Percentiles rank a stretch among this genome's conserved stretches.
phyloP scores from a whole-genome alignment of 805 yeast species.

The Candida verbasci region DNA sequence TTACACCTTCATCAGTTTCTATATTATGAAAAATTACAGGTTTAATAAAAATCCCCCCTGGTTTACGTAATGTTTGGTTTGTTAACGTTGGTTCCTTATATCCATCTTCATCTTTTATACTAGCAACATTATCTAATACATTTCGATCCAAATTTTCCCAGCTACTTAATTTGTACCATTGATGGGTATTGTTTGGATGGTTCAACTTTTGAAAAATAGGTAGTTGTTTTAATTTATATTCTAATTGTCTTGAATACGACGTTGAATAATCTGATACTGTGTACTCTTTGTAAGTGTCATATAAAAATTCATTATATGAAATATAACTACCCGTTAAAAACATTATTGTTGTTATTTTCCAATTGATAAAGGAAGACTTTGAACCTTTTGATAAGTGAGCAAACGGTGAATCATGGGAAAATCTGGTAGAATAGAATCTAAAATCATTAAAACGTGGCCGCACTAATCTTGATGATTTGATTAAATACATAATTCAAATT shows the following conservation, averaged over 20 bases:
- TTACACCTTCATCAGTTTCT: slow-evolving; percentile 52
- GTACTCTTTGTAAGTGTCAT: slow-evolving; percentile 20
- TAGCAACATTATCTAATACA: slow-evolving; percentile 22
- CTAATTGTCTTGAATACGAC: slow-evolving; percentile 36
- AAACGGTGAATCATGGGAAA: slow-evolving; percentile 27
- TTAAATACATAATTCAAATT: too few species aligned
- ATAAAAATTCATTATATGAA: slow-evolving; percentile 23
- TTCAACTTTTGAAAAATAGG: slow-evolving; percentile 49
- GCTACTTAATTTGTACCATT: slow-evolving; percentile 40
- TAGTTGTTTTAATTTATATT: slow-evolving; percentile 43
- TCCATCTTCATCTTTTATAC: slow-evolving; percentile 14
- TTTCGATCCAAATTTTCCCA: slow-evolving; percentile 43
- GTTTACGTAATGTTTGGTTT: slow-evolving; percentile 51
- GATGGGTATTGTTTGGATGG: slow-evolving; percentile 41
- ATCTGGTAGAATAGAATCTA: slow-evolving; percentile 21
- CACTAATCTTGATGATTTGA: background rate
- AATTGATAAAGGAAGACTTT: slow-evolving; percentile 20
- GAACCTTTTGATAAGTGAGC: slow-evolving; percentile 20
- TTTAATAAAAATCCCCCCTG: slow-evolving; percentile 76
- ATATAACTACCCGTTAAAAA: slow-evolving; percentile 18
- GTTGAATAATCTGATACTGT: slow-evolving; percentile 20
- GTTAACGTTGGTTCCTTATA: slow-evolving; percentile 19
- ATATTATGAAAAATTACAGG: slow-evolving; percentile 66
- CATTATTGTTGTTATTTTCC: slow-evolving; percentile 23
- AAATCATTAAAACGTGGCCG: background rate